Percentiles rank a stretch among this genome's conserved stretches.
phyloP scores from a whole-genome alignment of 2,329 filamentous ascomycete species.

The Akanthomyces muscarius region DNA sequence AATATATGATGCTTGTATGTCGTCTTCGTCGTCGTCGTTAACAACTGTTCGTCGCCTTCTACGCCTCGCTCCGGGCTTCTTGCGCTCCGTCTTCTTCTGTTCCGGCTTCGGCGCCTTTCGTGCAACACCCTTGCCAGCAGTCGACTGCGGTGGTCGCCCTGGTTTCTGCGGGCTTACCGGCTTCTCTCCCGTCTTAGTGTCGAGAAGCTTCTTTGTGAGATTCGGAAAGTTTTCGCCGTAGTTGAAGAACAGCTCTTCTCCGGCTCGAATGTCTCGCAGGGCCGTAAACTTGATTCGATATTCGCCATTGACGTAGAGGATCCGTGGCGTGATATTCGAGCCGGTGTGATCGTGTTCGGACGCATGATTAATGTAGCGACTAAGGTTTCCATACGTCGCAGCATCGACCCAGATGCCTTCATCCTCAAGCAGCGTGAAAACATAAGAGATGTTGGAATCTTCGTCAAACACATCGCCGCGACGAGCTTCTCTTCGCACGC shows the following conservation, averaged over 20 bases:
- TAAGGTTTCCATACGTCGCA: constrained; percentile 73
- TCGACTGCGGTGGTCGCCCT: constrained; percentile 20
- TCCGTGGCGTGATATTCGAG: constrained; percentile 60
- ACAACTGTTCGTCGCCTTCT: constrained; percentile 21
- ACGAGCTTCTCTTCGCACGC: constrained; percentile 61
- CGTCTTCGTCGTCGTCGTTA: neutral
- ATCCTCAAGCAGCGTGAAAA: constrained; percentile 56
- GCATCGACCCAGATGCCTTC: constrained; percentile 68
- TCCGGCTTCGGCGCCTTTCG: constrained; percentile 24
- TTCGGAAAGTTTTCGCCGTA: constrained; percentile 69
- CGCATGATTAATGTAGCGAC: constrained; percentile 80
- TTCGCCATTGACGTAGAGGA: constrained; percentile 70
- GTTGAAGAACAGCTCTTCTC: constrained; percentile 78
- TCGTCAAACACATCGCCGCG: constrained; percentile 59
- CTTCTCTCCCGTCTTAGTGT: constrained; percentile 34
- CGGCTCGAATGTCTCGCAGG: constrained; percentile 59
- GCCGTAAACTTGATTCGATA: constrained; percentile 74
- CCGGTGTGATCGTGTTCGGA: constrained; percentile 46
- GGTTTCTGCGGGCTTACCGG: constrained; percentile 25
- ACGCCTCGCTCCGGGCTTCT: constrained; percentile 22
- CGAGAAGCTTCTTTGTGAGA: constrained; percentile 43
- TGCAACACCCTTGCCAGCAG: constrained; percentile 22
- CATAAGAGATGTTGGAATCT: constrained; percentile 59
- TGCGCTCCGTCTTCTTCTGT: constrained; percentile 23
- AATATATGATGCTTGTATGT: neutral